Base-by-base conservation (phyloP, 768 basidiomycete genomes). In the Holtermanniella nyarrowii region DNA sequence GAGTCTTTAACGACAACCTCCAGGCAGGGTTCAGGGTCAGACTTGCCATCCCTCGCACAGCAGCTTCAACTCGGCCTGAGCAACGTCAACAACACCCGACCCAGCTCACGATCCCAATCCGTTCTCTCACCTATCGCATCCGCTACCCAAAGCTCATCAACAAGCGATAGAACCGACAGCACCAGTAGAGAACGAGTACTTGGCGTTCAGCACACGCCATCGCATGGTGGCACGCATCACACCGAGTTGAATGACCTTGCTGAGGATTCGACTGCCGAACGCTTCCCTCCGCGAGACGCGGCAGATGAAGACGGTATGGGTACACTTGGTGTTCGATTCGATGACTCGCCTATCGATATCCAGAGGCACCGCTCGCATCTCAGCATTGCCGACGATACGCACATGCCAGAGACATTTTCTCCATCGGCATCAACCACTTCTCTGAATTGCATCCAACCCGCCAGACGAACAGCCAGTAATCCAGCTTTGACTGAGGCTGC, bases 71-170 rank as follows among this genome's bases (percentile, higher is more conserved):
- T 16, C 31, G 31, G 31, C 7, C 31, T 37, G 10, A 37, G 31
- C 31, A 37, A 37, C 16, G 31, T 16, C 31, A 37, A 37, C 31
- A 7, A n/a, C 31, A 37, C 31, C 16, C 31, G 31, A 7, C 7
- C 16, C 31, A 37, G n/a, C 16, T 37, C 31, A 37, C 31, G 16
- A 7, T 37, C 31, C 10, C 31, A 37, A 7, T 37, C 52, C 11
- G 49, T 31, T 5, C 42, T 63, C 5, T 60, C 62, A 14, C 65
- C 65, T 7, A 67, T 67, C 42, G 58, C 53, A 2, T 67, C 65
- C 0, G 65, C 61, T 2, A 55, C 59, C 3, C 48, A 51, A 56
- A 18, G 46, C 49, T 22, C n/a, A 16, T 37, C 31, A 16, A 37
- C 59, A 12, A 63, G 61, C 2, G 59, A 63, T 20, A 37, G 64